Percentiles rank a stretch among this genome's conserved stretches.
These are phyloP conservation scores for Trametes sanguinea DNA, from an alignment of 768 basidiomycete genomes.

Conservation along the genomic window DNA sequence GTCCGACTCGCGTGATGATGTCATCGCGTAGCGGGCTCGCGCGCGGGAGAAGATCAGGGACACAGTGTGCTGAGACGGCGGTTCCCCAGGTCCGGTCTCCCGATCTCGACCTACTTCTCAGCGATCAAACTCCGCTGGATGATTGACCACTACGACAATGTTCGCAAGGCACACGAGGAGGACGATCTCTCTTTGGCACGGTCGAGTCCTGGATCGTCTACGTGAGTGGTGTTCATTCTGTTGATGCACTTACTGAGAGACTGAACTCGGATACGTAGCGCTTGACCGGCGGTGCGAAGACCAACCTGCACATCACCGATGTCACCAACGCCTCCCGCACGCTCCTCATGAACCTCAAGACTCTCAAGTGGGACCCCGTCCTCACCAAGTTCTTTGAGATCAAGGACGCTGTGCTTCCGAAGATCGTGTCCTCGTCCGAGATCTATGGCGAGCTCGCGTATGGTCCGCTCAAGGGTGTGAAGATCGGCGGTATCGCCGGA, in stretches of 20 bases:
- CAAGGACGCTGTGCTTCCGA: constrained; percentile 76
- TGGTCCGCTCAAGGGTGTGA: constrained; percentile 71
- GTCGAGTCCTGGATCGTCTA: constrained; percentile 97
- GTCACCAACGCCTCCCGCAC: constrained; percentile 97
- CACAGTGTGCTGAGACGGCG: constrained; percentile 10
- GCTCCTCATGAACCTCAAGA: constrained; percentile 81
- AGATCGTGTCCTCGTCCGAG: constrained; percentile 88
- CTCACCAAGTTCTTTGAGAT: constrained; percentile 89
- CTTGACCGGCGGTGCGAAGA: constrained; percentile 73
- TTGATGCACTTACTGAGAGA: too few species aligned
- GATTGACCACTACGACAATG: constrained; percentile 81
- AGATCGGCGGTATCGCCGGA: constrained; percentile 92
- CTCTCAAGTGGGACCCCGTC: constrained; percentile 79
- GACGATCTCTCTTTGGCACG: constrained; percentile 91
- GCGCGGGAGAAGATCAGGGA: constrained; percentile 4
- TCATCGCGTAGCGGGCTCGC: neutral
- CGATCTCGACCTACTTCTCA: constrained; percentile 98
- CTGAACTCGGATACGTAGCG: constrained; percentile 48
- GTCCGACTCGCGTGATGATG: constrained; percentile 5
- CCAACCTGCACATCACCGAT: constrained; percentile 82
- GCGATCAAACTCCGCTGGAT: constrained; percentile 97
- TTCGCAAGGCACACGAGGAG: constrained; percentile 73
- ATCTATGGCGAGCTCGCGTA: constrained; percentile 79
- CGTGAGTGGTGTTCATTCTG: constrained; percentile 40
- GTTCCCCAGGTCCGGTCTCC: constrained; percentile 75